A percentile compares a stretch with the other conserved stretches of the same genome.
Evolutionary conservation across 345 rosid genomes (phyloP).

Genomic region (Gossypium mustelinum): DNA sequence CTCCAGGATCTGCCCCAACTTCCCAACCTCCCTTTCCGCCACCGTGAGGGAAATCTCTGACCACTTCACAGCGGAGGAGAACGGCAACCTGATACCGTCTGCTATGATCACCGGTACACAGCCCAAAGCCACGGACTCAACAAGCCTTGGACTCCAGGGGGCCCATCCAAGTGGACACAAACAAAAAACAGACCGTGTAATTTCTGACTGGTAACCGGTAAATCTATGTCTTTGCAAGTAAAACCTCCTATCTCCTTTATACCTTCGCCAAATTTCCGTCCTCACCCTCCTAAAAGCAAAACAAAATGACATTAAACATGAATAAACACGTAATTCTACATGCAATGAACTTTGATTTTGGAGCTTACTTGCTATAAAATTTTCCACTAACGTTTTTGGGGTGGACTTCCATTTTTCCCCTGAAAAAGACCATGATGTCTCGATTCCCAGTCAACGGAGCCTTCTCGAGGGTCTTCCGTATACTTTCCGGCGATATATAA

Average conservation of each 20-base stretch:
- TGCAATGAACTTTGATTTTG: background rate
- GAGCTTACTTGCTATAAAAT: constrained; percentile 81
- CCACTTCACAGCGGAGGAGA: constrained; percentile 64
- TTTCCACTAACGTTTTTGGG: constrained; percentile 91
- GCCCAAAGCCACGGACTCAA: constrained; percentile 80
- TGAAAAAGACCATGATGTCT: constrained; percentile 79
- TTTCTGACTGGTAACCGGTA: constrained; percentile 78
- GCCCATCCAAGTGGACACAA: constrained; percentile 98
- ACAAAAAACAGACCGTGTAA: constrained; percentile 74
- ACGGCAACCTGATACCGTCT: constrained; percentile 78
- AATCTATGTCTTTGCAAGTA: constrained; percentile 70
- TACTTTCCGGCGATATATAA: constrained; percentile 61
- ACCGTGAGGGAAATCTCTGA: constrained; percentile 72
- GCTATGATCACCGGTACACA: constrained; percentile 93
- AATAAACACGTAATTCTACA: background rate
- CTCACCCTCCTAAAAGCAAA: constrained; percentile 60
- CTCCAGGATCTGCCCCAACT: constrained; percentile 52
- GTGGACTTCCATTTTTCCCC: constrained; percentile 97
- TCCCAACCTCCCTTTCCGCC: constrained; percentile 72
- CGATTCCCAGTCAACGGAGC: constrained; percentile 46
- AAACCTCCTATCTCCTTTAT: constrained; percentile 62
- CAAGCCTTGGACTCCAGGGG: constrained; percentile 96
- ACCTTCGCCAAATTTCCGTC: constrained; percentile 75
- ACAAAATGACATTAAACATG: background rate
- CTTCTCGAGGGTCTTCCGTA: constrained; percentile 38